Evolutionary conservation across 23 red algal species (phyloP).

Genomic region (Gracilaria gracilis): DNA sequence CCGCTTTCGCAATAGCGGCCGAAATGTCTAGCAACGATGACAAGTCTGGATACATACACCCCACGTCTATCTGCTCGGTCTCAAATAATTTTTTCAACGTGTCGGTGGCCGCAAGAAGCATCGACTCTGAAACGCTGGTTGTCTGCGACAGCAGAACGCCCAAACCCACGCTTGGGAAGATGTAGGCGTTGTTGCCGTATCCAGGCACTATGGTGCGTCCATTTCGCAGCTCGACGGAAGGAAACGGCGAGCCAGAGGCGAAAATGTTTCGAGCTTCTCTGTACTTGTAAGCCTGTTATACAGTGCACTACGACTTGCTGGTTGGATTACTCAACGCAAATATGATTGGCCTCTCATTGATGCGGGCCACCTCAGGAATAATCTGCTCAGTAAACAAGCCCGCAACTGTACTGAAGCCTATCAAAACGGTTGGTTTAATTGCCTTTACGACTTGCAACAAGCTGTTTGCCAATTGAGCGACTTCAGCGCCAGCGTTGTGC

Average conservation of each 20-base stretch:
- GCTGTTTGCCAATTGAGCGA: constrained; percentile 16
- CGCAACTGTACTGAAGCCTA: constrained; percentile 87
- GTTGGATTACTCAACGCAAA: constrained; percentile 97
- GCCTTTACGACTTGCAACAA: constrained; percentile 69
- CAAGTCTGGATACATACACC: constrained; percentile 81
- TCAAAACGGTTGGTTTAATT: constrained; percentile 84
- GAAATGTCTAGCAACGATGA: constrained; percentile 70
- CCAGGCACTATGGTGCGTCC: constrained; percentile 69
- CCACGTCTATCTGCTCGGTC: constrained; percentile 54
- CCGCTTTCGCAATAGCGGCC: constrained; percentile 76
- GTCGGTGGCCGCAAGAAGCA: constrained; percentile 89
- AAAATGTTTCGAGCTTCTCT: constrained; percentile 82
- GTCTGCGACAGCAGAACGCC: constrained; percentile 74
- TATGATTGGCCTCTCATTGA: constrained; percentile 78
- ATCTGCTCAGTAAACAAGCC: constrained; percentile 80
- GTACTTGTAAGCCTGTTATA: constrained; percentile 79
- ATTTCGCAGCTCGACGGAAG: constrained; percentile 69
- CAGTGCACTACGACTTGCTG: constrained; percentile 94
- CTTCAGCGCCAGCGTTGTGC: constrained; percentile 9
- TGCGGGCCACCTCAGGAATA: constrained; percentile 70
- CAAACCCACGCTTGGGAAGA: constrained; percentile 91
- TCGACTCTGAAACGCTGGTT: constrained; percentile 77
- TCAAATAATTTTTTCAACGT: constrained; percentile 66
- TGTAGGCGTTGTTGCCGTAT: constrained; percentile 95
- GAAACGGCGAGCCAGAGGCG: constrained; percentile 91